Base-by-base conservation (phyloP, 2,329 filamentous ascomycete species). In the Fusarium vanettenii region DNA sequence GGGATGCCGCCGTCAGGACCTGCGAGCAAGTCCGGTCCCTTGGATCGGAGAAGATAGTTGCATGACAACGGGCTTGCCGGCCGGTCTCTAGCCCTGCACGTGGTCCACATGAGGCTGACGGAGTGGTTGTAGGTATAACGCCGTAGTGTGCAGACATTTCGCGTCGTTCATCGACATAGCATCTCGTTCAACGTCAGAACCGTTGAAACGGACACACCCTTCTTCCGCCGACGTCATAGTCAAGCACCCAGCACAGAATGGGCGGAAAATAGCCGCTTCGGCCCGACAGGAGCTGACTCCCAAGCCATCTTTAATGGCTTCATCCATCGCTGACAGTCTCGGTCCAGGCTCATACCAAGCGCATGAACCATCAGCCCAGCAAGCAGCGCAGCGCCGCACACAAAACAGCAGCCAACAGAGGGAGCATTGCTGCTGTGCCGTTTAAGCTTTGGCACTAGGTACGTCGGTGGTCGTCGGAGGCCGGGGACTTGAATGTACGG, bases 361-460 rank as follows among this genome's bases (percentile, higher is more conserved):
- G 59, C 41, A 29, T 39, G 62, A 59, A 65, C 62, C 52, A 59
- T 37, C 60, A 48, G 59, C 45, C 33, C 37, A 45, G 31, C 50
- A 63, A 35, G 35, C 16, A 50, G 10, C 14, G 11, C 8, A 14
- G 18, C 16, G 16, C 50, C 20, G 7, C 10, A 11, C 27, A 57
- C 37, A 60, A n/a, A 29, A 35, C 18, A n/a, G 4, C 14, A 27
- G 43, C 39, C 41, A 52, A 18, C 10, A 29, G 25, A 31, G 9
- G 35, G 48, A 55, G 48, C 48, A 55, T 31, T 55, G 48, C 27
- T 55, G 48, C 48, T 74, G 69, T 72, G 72, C 69, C 63, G 63
- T 75, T 77, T 76, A 78, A 76, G 69, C 73, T 77, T 76, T 64
- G 33, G 64, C 60, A 75, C 75, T 78, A 75, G 64, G 43, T 48